Conservation (phyloP, 805 yeast species). For the Yarrowia phangngaensis region DNA sequence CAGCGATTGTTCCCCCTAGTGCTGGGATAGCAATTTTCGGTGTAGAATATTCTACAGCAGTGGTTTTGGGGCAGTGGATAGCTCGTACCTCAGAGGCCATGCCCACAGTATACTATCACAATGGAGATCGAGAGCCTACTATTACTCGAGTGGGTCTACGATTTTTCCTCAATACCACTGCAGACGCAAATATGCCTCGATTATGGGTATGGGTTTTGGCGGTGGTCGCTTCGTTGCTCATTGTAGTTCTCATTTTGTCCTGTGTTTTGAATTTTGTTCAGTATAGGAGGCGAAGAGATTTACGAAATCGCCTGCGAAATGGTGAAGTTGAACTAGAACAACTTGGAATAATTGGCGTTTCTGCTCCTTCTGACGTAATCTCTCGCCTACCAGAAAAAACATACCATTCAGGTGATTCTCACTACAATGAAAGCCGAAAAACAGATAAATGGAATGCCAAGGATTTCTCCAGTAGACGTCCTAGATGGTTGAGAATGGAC, state of each 20-base stretch:
- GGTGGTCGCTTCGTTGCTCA: constrained; percentile 25
- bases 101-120: not conserved
- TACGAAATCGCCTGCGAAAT: constrained; percentile 11
- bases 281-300: constrained; percentile 16
- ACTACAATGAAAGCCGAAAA: not conserved
- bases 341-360: constrained; percentile 25
- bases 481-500: not conserved
- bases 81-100: constrained; percentile 1
- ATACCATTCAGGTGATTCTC: constrained; percentile 16
- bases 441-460: not conserved
- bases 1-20: constrained; percentile 6
- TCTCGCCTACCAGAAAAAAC: constrained; percentile 15
- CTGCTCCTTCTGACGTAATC: constrained; percentile 26
- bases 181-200: constrained; percentile 1
- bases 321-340: constrained; percentile 27
- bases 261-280: constrained; percentile 24
- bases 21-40: constrained; percentile 1
- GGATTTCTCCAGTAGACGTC: not conserved
- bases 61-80: constrained; percentile 8
- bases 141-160: constrained; percentile 1
- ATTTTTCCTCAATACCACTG: not conserved
- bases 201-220: constrained; percentile 28
- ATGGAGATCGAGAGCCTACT: constrained; percentile 2
- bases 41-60: constrained; percentile 4
- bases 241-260: constrained; percentile 10